Conservation (phyloP, 257 asterid species). For the Phtheirospermum japonicum region DNA sequence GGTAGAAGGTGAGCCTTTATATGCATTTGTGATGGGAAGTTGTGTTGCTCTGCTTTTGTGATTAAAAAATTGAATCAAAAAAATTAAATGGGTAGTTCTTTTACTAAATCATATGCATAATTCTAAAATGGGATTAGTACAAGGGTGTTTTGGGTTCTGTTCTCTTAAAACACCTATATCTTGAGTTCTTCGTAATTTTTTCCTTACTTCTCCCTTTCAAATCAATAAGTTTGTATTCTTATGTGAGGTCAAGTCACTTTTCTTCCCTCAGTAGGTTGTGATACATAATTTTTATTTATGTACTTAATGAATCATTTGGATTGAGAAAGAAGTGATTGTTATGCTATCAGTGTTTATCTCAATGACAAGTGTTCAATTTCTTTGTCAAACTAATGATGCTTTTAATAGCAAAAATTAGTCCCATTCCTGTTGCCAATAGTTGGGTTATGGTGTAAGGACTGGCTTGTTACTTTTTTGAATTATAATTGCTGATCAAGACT, state of each 20-base stretch:
- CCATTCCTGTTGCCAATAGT: background rate
- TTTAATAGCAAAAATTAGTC: background rate
- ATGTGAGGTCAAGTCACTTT: background rate
- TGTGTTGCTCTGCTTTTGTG: constrained; percentile 11
- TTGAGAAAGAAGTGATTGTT: constrained; percentile 1
- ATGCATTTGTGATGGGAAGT: background rate
- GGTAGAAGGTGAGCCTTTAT: constrained; percentile 77
- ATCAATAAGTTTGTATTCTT: background rate
- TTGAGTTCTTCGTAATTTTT: background rate
- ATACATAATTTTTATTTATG: background rate
- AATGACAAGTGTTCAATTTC: background rate
- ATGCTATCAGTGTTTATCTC: background rate
- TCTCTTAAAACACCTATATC: too few relatives aligned
- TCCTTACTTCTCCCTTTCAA: background rate
- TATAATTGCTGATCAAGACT: constrained; percentile 18
- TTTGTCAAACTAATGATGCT: constrained; percentile 11
- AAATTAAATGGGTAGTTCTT: too few relatives aligned
- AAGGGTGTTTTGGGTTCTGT: too few relatives aligned
- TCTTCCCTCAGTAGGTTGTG: background rate
- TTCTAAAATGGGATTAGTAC: background rate
- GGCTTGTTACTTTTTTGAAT: background rate
- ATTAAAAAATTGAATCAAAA: background rate
- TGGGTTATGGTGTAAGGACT: background rate
- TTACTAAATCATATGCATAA: background rate
- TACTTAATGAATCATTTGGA: background rate